phyloP scores from a whole-genome alignment of 2,329 filamentous ascomycete species.

The Coniella lustricola region DNA sequence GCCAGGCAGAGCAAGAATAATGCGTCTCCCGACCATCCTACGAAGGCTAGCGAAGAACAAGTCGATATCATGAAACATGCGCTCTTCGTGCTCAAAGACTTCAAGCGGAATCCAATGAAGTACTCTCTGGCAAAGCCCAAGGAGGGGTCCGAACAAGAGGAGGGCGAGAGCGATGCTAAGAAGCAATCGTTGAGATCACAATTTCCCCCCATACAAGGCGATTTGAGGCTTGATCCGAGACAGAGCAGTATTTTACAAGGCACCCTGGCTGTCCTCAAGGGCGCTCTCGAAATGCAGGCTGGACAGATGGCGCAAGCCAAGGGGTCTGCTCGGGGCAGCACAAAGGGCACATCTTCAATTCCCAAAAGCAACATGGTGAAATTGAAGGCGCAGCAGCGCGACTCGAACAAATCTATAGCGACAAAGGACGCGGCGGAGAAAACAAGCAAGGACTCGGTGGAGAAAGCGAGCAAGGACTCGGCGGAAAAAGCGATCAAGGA shows the following conservation, averaged over 20 bases:
- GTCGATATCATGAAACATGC: conserved; percentile 22
- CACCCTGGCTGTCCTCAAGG: conserved; percentile 31
- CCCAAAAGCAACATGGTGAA: not conserved
- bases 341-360: not conserved
- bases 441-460: not conserved
- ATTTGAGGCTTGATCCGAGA: conserved; percentile 12
- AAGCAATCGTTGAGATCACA: conserved; percentile 12
- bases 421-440: no score
- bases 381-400: no score
- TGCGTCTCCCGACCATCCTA: not conserved
- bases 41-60: not conserved
- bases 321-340: no score
- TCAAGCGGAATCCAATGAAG: conserved; percentile 15
- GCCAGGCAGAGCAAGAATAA: not conserved
- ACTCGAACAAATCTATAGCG: no score
- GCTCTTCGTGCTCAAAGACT: conserved; percentile 20
- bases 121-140: not conserved
- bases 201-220: conserved; percentile 6
- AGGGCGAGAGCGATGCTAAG: not conserved
- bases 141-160: conserved; percentile 8
- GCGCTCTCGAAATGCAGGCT: conserved; percentile 27
- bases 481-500: not conserved
- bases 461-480: not conserved
- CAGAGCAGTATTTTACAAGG: conserved; percentile 29
- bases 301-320: conserved; percentile 7